These are phyloP conservation scores for Vigna mungo DNA, from an alignment of 306 rosid genomes.

Conservation along the genomic window DNA sequence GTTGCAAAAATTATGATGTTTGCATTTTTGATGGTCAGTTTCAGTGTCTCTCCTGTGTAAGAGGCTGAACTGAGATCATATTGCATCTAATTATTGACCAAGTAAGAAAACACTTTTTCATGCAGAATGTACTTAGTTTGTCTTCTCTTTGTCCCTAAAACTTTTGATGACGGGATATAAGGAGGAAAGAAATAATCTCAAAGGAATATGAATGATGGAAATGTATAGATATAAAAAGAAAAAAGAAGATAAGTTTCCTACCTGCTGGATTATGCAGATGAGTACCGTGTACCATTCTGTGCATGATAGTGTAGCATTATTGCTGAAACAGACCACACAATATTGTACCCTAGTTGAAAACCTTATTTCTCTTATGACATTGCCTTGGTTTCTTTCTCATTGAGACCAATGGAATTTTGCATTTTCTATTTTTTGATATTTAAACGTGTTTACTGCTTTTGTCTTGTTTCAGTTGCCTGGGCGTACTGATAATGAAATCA, in stretches of 20 bases:
- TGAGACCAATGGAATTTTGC: slow-evolving; percentile 2
- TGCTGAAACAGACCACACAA: background rate
- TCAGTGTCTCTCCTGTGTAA: background rate
- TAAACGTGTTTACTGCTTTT: slow-evolving; percentile 36
- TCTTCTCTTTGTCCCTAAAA: background rate
- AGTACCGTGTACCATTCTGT: background rate
- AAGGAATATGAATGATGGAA: no score
- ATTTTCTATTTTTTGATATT: background rate
- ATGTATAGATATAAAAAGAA: no score
- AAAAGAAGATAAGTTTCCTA: background rate
- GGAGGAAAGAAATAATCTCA: background rate
- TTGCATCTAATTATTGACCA: background rate
- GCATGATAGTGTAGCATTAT: background rate
- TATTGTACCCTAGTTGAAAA: background rate
- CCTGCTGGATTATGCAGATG: background rate
- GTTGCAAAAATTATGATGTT: background rate
- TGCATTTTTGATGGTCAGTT: background rate
- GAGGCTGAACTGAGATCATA: background rate
- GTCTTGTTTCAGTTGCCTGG: slow-evolving; percentile 74
- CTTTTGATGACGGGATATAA: background rate
- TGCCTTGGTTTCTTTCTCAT: background rate
- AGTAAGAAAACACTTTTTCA: background rate
- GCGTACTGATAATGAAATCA: slow-evolving; percentile 90
- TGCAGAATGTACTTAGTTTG: background rate
- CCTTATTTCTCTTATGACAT: slow-evolving; percentile 11